phyloP scores from a whole-genome alignment of 2,329 filamentous ascomycete species.

The Colletotrichum sp. region DNA sequence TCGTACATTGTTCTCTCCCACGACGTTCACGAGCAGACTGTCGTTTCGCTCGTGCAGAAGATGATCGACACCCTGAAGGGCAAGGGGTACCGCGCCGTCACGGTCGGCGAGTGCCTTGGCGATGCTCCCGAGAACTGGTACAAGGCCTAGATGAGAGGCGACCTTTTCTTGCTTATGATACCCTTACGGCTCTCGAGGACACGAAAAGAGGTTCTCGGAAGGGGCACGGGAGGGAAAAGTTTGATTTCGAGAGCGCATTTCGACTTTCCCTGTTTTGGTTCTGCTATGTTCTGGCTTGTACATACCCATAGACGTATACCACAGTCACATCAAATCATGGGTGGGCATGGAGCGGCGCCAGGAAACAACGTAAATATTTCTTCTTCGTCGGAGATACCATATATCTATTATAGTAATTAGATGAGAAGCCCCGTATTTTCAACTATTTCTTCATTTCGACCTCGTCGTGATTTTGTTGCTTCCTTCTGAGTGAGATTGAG shows the following conservation, averaged over 20 bases:
- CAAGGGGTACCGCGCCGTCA: conserved; percentile 52
- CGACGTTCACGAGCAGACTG: conserved; percentile 50
- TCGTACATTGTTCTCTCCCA: conserved; percentile 58
- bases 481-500: neutral
- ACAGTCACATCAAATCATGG: neutral
- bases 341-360: neutral
- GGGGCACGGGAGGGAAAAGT: neutral
- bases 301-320: neutral
- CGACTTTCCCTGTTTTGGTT: neutral
- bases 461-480: neutral
- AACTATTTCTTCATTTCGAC: neutral
- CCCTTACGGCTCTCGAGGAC: neutral
- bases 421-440: neutral
- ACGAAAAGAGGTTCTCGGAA: neutral
- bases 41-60: conserved; percentile 21
- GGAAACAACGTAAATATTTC: neutral
- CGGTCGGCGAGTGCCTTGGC: conserved; percentile 62
- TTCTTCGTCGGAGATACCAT: neutral
- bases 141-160: neutral
- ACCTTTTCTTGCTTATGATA: neutral
- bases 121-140: conserved; percentile 60
- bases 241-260: neutral
- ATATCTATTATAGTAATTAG: neutral
- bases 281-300: neutral
- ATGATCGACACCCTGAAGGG: conserved; percentile 45